Percentiles rank a stretch among this genome's conserved stretches.
Evolutionary conservation across 306 rosid genomes (phyloP).

Genomic region (Castanea mollissima): DNA sequence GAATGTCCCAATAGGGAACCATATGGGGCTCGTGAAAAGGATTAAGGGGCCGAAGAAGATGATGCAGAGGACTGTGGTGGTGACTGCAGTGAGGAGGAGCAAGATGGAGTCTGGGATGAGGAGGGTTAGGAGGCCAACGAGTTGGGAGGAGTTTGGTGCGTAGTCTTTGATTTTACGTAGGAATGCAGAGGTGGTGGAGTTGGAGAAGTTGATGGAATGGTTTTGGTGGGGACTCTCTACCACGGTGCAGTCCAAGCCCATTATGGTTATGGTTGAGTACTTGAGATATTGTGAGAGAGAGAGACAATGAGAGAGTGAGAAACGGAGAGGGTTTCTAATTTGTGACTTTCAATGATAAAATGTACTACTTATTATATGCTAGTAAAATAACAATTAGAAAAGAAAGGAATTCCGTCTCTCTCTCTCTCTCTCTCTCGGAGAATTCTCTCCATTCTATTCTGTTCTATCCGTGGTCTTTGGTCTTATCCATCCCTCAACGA

Average conservation of each 20-base stretch:
- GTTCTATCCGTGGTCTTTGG: no score
- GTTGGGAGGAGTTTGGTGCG: slow-evolving; percentile 56
- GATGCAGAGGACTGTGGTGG: slow-evolving; percentile 35
- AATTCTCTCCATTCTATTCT: no score
- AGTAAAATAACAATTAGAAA: no score
- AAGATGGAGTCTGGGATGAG: slow-evolving; percentile 46
- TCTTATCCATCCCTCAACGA: no score
- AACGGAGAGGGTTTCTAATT: background rate
- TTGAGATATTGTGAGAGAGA: background rate
- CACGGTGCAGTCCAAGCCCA: no score
- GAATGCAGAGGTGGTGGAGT: slow-evolving; percentile 13
- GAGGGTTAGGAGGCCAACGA: slow-evolving; percentile 38
- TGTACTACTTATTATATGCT: no score
- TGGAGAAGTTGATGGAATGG: background rate
- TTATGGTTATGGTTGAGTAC: no score
- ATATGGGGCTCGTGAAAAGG: slow-evolving; percentile 61
- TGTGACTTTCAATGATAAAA: no score
- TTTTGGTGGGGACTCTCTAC: slow-evolving; percentile 21
- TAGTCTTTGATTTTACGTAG: slow-evolving; percentile 38
- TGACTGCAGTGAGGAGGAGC: slow-evolving; percentile 52
- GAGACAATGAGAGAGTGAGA: background rate
- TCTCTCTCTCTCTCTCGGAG: no score
- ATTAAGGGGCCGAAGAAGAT: slow-evolving; percentile 52
- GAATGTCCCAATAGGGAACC: slow-evolving; percentile 53
- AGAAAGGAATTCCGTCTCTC: no score